These are phyloP conservation scores for Corchorus olitorius DNA, from an alignment of 345 rosid species.

Conservation along the genomic window DNA sequence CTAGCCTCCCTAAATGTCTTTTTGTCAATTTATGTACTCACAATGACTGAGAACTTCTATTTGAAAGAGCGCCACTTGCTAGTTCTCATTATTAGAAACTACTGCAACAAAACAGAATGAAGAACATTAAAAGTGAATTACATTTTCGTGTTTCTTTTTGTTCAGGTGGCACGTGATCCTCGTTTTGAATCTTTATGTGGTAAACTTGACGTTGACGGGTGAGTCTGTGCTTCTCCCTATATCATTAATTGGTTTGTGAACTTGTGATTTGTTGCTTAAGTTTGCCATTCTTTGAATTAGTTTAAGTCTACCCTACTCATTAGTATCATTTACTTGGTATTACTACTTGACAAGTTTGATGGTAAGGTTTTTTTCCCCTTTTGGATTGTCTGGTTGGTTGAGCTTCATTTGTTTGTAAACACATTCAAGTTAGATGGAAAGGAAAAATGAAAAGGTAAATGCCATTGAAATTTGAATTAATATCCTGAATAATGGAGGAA, in stretches of 20 bases:
- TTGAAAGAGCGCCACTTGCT: background rate
- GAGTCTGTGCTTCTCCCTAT: constrained; percentile 21
- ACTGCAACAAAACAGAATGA: background rate
- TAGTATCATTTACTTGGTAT: background rate
- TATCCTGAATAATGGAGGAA: background rate
- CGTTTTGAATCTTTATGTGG: constrained; percentile 78
- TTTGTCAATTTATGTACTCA: too few species aligned
- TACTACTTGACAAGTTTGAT: background rate
- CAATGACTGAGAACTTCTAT: too few species aligned
- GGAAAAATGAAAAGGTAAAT: background rate
- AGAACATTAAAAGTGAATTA: background rate
- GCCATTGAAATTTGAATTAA: background rate
- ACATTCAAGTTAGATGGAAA: background rate
- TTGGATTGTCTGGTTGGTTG: background rate
- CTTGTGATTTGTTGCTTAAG: constrained; percentile 1
- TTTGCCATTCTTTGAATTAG: background rate
- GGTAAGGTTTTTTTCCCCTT: background rate
- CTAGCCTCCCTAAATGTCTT: background rate
- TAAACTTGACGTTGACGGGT: constrained; percentile 66
- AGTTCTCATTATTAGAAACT: background rate
- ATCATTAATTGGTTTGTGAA: background rate
- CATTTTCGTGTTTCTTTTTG: constrained; percentile 4
- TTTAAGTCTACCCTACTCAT: background rate
- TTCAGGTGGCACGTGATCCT: constrained; percentile 72
- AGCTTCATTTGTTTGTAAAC: background rate